Percentiles rank a stretch among this genome's conserved stretches.
These are phyloP conservation scores for Candida krabiensis DNA, from an alignment of 805 yeast species.

Conservation along the genomic window DNA sequence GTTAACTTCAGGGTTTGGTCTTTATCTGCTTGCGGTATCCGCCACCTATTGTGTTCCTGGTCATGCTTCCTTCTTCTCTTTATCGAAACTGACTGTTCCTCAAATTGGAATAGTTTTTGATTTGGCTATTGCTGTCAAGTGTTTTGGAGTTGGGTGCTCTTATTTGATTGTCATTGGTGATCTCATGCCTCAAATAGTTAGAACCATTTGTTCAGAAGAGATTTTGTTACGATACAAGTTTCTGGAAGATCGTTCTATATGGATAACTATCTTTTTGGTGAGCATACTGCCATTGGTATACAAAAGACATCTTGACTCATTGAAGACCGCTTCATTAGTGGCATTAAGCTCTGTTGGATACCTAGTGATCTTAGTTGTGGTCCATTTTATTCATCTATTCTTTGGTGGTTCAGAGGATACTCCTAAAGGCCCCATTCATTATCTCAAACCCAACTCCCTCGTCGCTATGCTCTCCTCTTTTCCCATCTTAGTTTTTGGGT, in stretches of 20 bases:
- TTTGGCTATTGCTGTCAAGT: slow-evolving; percentile 66
- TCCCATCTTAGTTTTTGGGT: slow-evolving; percentile 93
- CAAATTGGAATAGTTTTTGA: slow-evolving; percentile 61
- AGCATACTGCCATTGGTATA: slow-evolving; percentile 64
- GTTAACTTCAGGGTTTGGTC: slow-evolving; percentile 55
- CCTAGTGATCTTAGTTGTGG: slow-evolving; percentile 67
- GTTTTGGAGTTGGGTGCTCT: slow-evolving; percentile 70
- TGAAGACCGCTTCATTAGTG: slow-evolving; percentile 80
- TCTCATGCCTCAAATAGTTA: slow-evolving; percentile 60
- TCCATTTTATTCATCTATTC: slow-evolving; percentile 62
- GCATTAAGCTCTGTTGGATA: slow-evolving; percentile 83
- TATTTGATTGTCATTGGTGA: slow-evolving; percentile 72
- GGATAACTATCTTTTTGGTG: slow-evolving; percentile 62
- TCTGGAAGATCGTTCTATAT: slow-evolving; percentile 47
- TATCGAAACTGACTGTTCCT: slow-evolving; percentile 62
- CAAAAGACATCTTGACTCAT: slow-evolving; percentile 72
- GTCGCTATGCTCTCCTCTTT: slow-evolving; percentile 63
- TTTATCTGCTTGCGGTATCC: slow-evolving; percentile 60
- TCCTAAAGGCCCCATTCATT: slow-evolving; percentile 50
- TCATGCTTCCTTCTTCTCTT: slow-evolving; percentile 64
- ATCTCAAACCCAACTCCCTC: slow-evolving; percentile 46
- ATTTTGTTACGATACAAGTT: slow-evolving; percentile 18
- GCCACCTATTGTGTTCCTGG: slow-evolving; percentile 55
- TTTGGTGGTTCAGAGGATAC: slow-evolving; percentile 58
- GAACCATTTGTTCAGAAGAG: slow-evolving; percentile 25